Evolutionary conservation across 2,329 filamentous ascomycete species (phyloP).

Genomic region (Pyrenochaeta sp.): DNA sequence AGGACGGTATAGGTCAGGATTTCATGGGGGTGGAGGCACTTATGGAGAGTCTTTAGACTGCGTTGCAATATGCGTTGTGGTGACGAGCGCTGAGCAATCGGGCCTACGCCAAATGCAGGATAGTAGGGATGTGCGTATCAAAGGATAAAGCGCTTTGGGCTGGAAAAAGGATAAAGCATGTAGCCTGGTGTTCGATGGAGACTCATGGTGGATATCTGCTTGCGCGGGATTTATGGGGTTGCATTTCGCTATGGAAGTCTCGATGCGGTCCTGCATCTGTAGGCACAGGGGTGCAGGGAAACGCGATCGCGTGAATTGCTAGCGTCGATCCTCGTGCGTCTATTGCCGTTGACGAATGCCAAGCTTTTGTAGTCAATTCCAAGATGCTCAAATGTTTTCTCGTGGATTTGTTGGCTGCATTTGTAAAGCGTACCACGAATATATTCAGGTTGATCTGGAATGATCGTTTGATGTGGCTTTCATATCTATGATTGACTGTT

Average conservation of each 20-base stretch:
- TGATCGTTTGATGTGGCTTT: not conserved
- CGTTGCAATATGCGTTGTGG: not conserved
- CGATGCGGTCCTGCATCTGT: constrained; percentile 4
- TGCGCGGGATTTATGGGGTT: not conserved
- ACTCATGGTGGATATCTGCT: not conserved
- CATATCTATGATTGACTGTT: not conserved
- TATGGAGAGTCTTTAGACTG: not conserved
- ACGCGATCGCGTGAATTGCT: constrained; percentile 5
- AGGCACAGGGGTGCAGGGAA: not conserved
- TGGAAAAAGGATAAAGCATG: not conserved
- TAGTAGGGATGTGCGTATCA: not conserved
- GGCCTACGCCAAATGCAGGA: constrained; percentile 16
- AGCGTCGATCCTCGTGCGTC: constrained; percentile 11
- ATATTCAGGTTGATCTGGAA: not conserved
- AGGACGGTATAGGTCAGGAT: not conserved
- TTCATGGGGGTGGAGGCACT: no score
- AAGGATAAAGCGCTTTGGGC: constrained; percentile 7
- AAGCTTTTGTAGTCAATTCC: constrained; percentile 9
- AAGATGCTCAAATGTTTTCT: no score
- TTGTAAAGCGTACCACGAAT: not conserved
- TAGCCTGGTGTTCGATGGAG: not conserved
- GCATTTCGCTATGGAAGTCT: not conserved
- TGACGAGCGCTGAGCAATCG: constrained; percentile 26
- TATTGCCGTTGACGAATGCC: constrained; percentile 17
- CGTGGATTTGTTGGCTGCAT: not conserved